Evolutionary conservation across 768 basidiomycete genomes (phyloP).

Genomic region (Leccinum broughii): DNA sequence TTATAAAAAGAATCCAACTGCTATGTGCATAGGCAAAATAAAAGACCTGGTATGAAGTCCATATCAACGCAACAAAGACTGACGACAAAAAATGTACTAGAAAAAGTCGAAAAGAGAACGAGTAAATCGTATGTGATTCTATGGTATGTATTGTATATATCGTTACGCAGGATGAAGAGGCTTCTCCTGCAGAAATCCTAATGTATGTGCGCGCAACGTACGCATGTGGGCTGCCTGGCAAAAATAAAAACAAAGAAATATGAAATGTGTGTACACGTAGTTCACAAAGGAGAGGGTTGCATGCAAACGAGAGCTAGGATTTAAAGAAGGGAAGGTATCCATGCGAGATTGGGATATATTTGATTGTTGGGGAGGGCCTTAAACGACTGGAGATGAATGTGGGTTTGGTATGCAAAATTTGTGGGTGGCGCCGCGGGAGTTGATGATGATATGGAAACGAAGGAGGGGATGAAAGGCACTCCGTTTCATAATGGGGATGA

Average conservation of each 20-base stretch:
- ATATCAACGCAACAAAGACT: neutral
- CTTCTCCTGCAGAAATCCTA: neutral
- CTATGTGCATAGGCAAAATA: neutral
- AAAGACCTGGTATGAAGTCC: neutral
- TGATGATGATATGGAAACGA: neutral
- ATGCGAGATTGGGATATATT: conserved; percentile 1
- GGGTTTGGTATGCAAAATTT: neutral
- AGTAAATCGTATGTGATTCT: conserved; percentile 1
- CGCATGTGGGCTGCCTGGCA: neutral
- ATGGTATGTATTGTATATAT: neutral
- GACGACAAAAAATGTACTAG: neutral
- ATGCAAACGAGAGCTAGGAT: conserved; percentile 1
- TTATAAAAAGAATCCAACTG: neutral
- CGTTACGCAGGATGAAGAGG: conserved; percentile 2
- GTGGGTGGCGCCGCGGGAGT: neutral
- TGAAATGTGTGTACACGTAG: neutral
- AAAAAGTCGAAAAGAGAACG: neutral
- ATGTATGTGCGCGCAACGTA: neutral
- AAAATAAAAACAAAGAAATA: neutral
- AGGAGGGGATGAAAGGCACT: neutral
- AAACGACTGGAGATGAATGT: conserved; percentile 2
- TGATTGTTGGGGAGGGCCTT: neutral
- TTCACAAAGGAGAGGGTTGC: neutral
- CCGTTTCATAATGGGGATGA: neutral
- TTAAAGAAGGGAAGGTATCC: conserved; percentile 8